A percentile compares a stretch with the other conserved stretches of the same genome.
These are phyloP conservation scores for Gregarina niphandrodes DNA, from an alignment of 169 alveolate genomes.

Conservation along the genomic window DNA sequence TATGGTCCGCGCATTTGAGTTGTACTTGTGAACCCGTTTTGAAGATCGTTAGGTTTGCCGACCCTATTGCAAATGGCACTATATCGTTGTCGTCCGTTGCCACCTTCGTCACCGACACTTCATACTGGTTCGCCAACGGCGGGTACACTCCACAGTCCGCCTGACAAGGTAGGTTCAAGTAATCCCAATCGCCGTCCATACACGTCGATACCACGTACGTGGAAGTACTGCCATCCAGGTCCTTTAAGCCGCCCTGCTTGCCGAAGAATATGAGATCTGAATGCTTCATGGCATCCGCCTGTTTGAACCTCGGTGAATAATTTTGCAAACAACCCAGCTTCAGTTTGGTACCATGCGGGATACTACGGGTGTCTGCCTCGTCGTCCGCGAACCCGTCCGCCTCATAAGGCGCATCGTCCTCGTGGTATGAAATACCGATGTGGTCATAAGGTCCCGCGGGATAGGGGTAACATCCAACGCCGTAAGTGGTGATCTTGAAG, in stretches of 20 bases:
- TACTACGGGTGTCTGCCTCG: neutral
- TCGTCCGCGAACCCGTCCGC: conserved; percentile 6
- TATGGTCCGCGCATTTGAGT: neutral
- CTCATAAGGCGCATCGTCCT: neutral
- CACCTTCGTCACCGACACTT: no score
- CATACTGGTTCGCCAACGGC: neutral
- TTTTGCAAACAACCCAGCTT: neutral
- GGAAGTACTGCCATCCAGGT: neutral
- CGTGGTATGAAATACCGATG: no score
- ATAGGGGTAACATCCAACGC: neutral
- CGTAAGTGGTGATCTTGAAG: conserved; percentile 10
- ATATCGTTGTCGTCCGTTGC: neutral
- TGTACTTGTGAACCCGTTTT: neutral
- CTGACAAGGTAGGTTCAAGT: neutral
- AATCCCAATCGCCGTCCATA: neutral
- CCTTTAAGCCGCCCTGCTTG: no score
- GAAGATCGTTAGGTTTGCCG: no score
- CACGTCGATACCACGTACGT: no score
- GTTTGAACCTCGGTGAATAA: no score
- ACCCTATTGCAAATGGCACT: no score
- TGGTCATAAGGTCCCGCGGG: no score
- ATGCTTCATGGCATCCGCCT: neutral
- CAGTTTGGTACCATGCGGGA: neutral
- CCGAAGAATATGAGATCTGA: neutral
- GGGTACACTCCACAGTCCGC: neutral